phyloP scores from a whole-genome alignment of 495 filamentous ascomycete genomes.

The Xylaria scruposa region DNA sequence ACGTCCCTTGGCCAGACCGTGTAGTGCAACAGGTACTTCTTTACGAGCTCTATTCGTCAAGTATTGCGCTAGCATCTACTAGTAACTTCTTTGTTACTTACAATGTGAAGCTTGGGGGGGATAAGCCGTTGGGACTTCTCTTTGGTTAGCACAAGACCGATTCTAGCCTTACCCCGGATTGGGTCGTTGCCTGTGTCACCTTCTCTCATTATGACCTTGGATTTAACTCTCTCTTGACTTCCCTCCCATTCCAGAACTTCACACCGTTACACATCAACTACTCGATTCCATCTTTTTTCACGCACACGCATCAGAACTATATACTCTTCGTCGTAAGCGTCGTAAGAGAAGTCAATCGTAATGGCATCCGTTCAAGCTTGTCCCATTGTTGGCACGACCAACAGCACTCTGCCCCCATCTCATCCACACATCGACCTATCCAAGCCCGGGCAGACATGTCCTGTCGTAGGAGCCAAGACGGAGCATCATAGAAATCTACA shows the following conservation, averaged over 20 bases:
- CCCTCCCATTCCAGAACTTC: background rate
- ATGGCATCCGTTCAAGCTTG: constrained; percentile 44
- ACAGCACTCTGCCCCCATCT: constrained; percentile 49
- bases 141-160: background rate
- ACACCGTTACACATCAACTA: background rate
- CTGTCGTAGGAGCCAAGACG: constrained; percentile 53
- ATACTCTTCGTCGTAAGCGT: background rate
- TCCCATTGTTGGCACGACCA: constrained; percentile 54
- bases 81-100: background rate
- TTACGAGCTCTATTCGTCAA: background rate
- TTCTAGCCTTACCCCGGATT: constrained; percentile 9
- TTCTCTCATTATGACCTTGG: background rate
- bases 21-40: background rate
- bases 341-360: background rate
- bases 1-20: background rate
- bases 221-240: background rate
- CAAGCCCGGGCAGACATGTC: constrained; percentile 50
- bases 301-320: background rate
- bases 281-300: background rate
- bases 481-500: constrained; percentile 54
- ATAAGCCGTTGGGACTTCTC: background rate
- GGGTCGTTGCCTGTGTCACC: constrained; percentile 1
- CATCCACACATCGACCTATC: constrained; percentile 54
- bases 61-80: background rate
- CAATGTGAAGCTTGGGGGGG: background rate